Conservation (phyloP, 805 yeast species). For the Ogataea polymorpha region DNA sequence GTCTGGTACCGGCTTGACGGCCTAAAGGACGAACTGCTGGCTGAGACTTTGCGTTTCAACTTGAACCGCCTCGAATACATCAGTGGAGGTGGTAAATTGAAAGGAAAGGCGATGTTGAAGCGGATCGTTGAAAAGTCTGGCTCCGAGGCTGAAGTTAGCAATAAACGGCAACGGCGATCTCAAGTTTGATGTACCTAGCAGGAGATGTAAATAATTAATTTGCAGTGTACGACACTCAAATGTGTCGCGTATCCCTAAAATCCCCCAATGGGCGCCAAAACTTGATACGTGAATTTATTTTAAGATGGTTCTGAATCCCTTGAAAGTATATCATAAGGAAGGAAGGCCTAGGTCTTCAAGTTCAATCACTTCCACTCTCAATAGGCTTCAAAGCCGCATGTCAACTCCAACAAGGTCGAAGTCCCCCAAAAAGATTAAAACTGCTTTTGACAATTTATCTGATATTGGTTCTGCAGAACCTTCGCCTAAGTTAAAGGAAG, state of each 20-base stretch:
- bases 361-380: constrained; percentile 17
- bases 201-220: not conserved
- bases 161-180: constrained; percentile 16
- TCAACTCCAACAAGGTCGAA: constrained; percentile 18
- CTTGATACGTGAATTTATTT: not conserved
- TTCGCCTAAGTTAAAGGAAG: not conserved
- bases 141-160: constrained; percentile 22
- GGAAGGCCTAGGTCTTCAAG: constrained; percentile 17
- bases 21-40: constrained; percentile 60
- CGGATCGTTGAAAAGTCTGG: constrained; percentile 29
- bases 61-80: constrained; percentile 40
- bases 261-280: constrained; percentile 4
- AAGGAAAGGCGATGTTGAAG: constrained; percentile 33
- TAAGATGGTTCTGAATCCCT: constrained; percentile 10
- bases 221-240: constrained; percentile 1
- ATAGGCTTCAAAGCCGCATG: constrained; percentile 17
- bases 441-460: constrained; percentile 19
- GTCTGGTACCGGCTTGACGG: constrained; percentile 87
- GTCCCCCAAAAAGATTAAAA: constrained; percentile 19
- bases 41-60: constrained; percentile 60
- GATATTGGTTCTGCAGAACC: constrained; percentile 7
- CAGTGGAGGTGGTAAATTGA: constrained; percentile 34
- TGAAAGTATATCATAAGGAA: constrained; percentile 9
- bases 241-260: constrained; percentile 4
- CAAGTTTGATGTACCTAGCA: not conserved